Base-by-base conservation (phyloP, 148 eudicot species). In the Camellia granthamiana region DNA sequence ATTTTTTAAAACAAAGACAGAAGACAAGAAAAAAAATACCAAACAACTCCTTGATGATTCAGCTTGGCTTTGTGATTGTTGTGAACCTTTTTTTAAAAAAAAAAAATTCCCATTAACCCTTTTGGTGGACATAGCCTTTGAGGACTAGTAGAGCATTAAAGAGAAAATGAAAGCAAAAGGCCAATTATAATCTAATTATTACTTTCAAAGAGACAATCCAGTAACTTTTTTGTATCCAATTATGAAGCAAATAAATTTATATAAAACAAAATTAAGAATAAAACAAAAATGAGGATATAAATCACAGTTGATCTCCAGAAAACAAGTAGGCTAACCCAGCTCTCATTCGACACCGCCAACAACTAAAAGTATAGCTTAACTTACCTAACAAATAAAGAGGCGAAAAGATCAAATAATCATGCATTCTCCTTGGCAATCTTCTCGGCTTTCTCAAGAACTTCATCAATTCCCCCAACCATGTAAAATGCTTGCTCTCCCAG, bases 401-500 rank as follows among this genome's bases (percentile, higher is more conserved):
- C 63, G 30, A 70, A 56, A 56, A 9, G 77, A 79, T 60, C 21
- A 78, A 69, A 60, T 84, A 74, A 90, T 73, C 85, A 84, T 13
- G 88, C 85, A 11, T 81, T 77, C 82, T 92, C 92, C 86, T 78
- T 87, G 76, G 93, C 89, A 43, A 92, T 90, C 84, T 89, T 92
- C 80, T 87, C 92, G 7, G 93, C 93, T 90, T 92, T 92, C 69
- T 87, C 93, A 76, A 87, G 78, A 79, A 90, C 93, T 81, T 90
- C 95, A 4, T 88, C 92, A 5, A 88, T 90, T 62, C 93, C 95
- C 77, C 93, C 90, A 77, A 90, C 89, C 95, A 91, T 91, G 80
- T 91, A 91, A 82, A 91, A 91, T 43, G 94, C 86, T 69, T 91
- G 94, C 84, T 91, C 94, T 8, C 90, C 69, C 55, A 91, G 90